Conservation (phyloP, 2,329 filamentous ascomycete species). For the Ceratocystis cubensis region DNA sequence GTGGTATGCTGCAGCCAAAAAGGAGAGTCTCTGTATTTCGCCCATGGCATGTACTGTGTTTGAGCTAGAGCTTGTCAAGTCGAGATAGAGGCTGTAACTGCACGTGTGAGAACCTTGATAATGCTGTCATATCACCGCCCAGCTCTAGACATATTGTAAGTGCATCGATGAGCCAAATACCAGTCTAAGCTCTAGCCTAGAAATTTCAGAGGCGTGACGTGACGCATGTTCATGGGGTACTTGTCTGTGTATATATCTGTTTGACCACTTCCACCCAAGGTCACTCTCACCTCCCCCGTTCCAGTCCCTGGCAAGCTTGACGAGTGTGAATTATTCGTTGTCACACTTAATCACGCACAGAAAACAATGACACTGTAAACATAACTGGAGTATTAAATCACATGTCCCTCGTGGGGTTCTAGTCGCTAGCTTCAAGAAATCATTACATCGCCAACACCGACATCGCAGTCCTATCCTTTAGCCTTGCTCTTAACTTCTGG, state of each 20-base stretch:
- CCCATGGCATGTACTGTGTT: too few species aligned
- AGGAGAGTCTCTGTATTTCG: too few species aligned
- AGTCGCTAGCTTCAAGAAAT: not conserved
- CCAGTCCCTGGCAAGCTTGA: not conserved
- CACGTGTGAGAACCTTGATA: not conserved
- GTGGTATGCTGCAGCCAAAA: too few species aligned
- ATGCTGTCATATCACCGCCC: not conserved
- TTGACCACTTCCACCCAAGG: too few species aligned
- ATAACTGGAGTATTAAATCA: not conserved
- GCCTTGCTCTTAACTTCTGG: not conserved
- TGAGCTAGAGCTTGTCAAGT: too few species aligned
- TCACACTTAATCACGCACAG: not conserved
- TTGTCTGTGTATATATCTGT: too few species aligned
- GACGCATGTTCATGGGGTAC: too few species aligned
- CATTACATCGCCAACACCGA: not conserved
- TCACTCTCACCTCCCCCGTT: not conserved
- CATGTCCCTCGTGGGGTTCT: not conserved
- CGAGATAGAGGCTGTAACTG: constrained; percentile 17
- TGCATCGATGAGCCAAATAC: too few species aligned
- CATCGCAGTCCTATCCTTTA: not conserved
- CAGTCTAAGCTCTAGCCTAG: not conserved
- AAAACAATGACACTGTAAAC: not conserved
- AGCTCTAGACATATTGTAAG: not conserved
- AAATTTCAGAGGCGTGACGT: too few species aligned
- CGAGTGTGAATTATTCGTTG: not conserved